A percentile compares a stretch with the other conserved stretches of the same genome.
Conservation (phyloP, 2,329 filamentous ascomycete genomes). For the Arthrobotrys musiformis region DNA sequence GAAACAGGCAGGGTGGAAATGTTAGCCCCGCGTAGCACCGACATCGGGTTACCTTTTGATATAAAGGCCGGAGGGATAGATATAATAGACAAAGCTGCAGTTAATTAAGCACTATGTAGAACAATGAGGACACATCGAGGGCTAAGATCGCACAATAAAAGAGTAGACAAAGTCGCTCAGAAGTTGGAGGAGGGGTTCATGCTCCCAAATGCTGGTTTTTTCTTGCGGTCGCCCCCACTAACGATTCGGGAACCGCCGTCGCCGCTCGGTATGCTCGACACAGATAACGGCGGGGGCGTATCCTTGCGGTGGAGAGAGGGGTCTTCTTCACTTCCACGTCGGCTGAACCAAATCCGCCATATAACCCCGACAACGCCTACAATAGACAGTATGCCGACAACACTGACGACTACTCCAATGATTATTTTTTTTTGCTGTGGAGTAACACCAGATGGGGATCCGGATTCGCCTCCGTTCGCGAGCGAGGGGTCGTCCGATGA, state of each 20-base stretch:
- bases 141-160: not conserved
- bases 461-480: constrained; percentile 42
- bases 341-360: constrained; percentile 54
- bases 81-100: not conserved
- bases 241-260: not conserved
- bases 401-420: constrained; percentile 49
- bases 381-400: constrained; percentile 44
- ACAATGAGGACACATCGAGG: not conserved
- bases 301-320: constrained; percentile 13
- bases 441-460: constrained; percentile 41
- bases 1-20: not conserved
- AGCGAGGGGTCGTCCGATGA: constrained; percentile 46
- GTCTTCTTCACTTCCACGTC: constrained; percentile 29
- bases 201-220: constrained; percentile 14
- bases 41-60: not conserved
- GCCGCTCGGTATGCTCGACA: constrained; percentile 28
- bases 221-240: constrained; percentile 25
- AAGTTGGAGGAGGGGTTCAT: constrained; percentile 51
- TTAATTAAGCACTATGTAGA: not conserved
- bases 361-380: constrained; percentile 43
- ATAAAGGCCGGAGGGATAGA: not conserved
- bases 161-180: not conserved
- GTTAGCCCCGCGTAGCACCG: not conserved
- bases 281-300: not conserved
- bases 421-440: constrained; percentile 53